Conservation (phyloP, 495 filamentous ascomycete genomes). For the Penicillium ucsense region DNA sequence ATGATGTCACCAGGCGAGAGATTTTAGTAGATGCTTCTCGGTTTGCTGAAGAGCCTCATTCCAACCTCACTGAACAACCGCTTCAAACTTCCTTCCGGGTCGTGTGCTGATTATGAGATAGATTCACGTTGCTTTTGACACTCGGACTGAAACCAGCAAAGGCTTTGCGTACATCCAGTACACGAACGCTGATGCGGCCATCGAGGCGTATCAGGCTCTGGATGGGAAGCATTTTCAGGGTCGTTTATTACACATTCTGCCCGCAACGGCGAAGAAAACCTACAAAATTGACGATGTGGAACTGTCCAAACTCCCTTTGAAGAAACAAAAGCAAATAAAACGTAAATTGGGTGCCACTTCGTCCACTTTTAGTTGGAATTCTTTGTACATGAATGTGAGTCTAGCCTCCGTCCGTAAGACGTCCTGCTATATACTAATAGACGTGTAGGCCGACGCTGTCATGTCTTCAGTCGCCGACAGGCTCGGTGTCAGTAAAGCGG, state of each 20-base stretch:
- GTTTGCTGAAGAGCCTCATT: slow-evolving; percentile 41
- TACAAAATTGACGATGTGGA: slow-evolving; percentile 77
- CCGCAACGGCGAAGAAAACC: slow-evolving; percentile 68
- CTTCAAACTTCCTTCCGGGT: slow-evolving; percentile 17
- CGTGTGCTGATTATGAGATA: slow-evolving; percentile 38
- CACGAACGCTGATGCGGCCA: slow-evolving; percentile 55
- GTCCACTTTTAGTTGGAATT: slow-evolving; percentile 89
- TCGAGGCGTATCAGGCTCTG: slow-evolving; percentile 60
- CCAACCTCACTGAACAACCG: slow-evolving; percentile 18
- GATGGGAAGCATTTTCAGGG: slow-evolving; percentile 86
- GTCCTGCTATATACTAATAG: slow-evolving; percentile 14
- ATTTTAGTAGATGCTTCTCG: slow-evolving; percentile 76
- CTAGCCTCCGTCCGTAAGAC: neutral
- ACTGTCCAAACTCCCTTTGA: slow-evolving; percentile 79
- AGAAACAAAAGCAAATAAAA: slow-evolving; percentile 85
- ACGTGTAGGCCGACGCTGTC: slow-evolving; percentile 66
- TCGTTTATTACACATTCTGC: slow-evolving; percentile 79
- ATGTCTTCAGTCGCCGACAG: slow-evolving; percentile 83
- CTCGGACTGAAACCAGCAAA: slow-evolving; percentile 55
- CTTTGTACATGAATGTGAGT: slow-evolving; percentile 88
- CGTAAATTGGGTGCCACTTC: slow-evolving; percentile 68
- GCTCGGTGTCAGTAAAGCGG: slow-evolving; percentile 78
- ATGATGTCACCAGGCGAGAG: slow-evolving; percentile 56
- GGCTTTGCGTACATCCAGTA: slow-evolving; percentile 86
- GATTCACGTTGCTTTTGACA: slow-evolving; percentile 74